phyloP scores from a whole-genome alignment of 305 asterid genomes.

The Ajuga reptans region DNA sequence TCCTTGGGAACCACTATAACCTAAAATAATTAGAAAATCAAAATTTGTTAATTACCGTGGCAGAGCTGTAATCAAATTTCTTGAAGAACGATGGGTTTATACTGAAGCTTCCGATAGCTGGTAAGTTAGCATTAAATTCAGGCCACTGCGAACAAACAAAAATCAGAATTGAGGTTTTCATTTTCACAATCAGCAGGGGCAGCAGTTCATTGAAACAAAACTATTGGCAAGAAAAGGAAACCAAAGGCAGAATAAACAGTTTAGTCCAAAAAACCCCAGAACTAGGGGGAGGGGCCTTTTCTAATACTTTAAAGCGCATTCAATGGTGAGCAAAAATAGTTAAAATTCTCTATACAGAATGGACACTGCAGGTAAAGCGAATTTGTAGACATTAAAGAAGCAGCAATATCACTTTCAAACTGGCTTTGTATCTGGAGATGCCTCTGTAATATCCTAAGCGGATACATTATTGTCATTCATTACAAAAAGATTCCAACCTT shows the following conservation, averaged over 20 bases:
- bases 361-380: neutral
- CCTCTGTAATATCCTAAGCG: neutral
- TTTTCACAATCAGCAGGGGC: neutral
- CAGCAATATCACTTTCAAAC: neutral
- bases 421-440: neutral
- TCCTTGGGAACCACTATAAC: neutral
- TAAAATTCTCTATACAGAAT: neutral
- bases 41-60: slow-evolving; percentile 44
- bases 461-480: neutral
- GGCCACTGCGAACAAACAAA: slow-evolving; percentile 65
- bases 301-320: neutral
- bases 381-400: neutral
- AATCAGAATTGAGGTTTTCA: neutral
- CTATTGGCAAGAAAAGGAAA: neutral
- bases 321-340: neutral
- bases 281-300: no score
- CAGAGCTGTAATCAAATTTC: slow-evolving; percentile 77
- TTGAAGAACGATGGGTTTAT: slow-evolving; percentile 73
- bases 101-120: slow-evolving; percentile 56
- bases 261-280: neutral
- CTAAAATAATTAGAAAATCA: neutral
- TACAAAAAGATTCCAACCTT: neutral
- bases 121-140: slow-evolving; percentile 58
- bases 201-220: neutral
- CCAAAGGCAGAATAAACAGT: neutral